phyloP scores from a whole-genome alignment of 2,329 filamentous ascomycete species.

The Acrocalymma vagum region DNA sequence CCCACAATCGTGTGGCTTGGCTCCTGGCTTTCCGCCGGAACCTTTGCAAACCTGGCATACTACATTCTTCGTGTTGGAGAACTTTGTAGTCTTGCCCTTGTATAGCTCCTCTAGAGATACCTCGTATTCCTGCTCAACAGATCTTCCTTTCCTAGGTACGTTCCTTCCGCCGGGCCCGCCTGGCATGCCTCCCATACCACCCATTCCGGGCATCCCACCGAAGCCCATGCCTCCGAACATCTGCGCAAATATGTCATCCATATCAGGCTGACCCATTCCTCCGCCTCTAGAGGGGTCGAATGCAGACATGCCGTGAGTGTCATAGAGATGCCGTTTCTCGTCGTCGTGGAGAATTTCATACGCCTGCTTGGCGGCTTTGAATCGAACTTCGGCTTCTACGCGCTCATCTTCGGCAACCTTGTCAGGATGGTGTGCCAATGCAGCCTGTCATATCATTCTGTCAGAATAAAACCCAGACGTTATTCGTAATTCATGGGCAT shows the following conservation, averaged over 20 bases:
- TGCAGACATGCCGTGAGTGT: conserved; percentile 93
- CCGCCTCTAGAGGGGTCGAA: conserved; percentile 81
- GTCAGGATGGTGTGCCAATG: conserved; percentile 89
- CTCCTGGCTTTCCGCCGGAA: conserved; percentile 88
- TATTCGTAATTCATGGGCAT: conserved; percentile 5
- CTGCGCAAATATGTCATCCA: conserved; percentile 91
- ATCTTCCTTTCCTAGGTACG: conserved; percentile 73
- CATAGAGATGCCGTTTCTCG: conserved; percentile 90
- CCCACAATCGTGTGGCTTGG: conserved; percentile 82
- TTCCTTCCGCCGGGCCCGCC: conserved; percentile 60
- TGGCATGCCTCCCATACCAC: conserved; percentile 64
- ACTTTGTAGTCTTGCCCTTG: conserved; percentile 98
- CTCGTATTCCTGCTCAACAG: conserved; percentile 91
- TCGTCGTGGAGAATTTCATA: conserved; percentile 99
- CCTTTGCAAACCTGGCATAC: conserved; percentile 89
- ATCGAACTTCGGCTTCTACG: conserved; percentile 85
- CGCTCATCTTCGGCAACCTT: conserved; percentile 90
- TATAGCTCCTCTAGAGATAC: conserved; percentile 94
- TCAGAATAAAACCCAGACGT: conserved; percentile 1
- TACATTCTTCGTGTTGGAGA: conserved; percentile 93
- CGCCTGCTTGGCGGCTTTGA: conserved; percentile 91
- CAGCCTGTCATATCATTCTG: conserved; percentile 66
- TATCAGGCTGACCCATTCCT: conserved; percentile 72
- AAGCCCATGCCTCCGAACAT: conserved; percentile 75
- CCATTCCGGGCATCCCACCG: conserved; percentile 63